phyloP scores from a whole-genome alignment of 805 yeast genomes.

The Candida loeiensis region DNA sequence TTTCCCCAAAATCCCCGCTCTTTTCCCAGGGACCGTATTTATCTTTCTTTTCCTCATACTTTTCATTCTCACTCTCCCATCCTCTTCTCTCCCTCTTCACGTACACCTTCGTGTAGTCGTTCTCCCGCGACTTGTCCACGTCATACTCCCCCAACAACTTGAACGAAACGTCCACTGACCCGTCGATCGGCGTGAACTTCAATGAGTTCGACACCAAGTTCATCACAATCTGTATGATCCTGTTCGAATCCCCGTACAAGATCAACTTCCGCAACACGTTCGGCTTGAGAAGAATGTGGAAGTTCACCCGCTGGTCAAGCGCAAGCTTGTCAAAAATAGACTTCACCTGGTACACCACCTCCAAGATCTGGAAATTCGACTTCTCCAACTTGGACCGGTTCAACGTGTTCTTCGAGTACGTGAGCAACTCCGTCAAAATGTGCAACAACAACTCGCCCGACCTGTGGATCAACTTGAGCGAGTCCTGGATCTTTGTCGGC shows the following conservation, averaged over 20 bases:
- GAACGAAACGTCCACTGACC: slow-evolving; percentile 65
- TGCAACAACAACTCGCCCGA: slow-evolving; percentile 89
- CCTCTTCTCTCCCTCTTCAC: too few relatives aligned
- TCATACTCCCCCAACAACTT: slow-evolving; percentile 72
- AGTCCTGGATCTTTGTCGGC: slow-evolving; percentile 60
- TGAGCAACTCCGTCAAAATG: slow-evolving; percentile 82
- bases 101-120: slow-evolving; percentile 44
- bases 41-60: too few relatives aligned
- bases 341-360: slow-evolving; percentile 78
- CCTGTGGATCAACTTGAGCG: slow-evolving; percentile 77
- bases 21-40: too few relatives aligned
- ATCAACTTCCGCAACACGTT: slow-evolving; percentile 57
- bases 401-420: slow-evolving; percentile 88
- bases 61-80: too few relatives aligned
- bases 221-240: slow-evolving; percentile 90
- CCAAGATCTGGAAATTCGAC: slow-evolving; percentile 73
- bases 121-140: slow-evolving; percentile 34
- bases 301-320: slow-evolving; percentile 67
- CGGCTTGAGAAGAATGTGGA: slow-evolving; percentile 63
- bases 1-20: too few relatives aligned
- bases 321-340: slow-evolving; percentile 84
- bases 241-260: slow-evolving; percentile 81
- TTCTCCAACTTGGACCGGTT: slow-evolving; percentile 81
- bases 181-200: slow-evolving; percentile 90
- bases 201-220: slow-evolving; percentile 86